These are phyloP conservation scores for Xylaria sp. DNA, from an alignment of 2,329 filamentous ascomycete genomes.

Conservation along the genomic window DNA sequence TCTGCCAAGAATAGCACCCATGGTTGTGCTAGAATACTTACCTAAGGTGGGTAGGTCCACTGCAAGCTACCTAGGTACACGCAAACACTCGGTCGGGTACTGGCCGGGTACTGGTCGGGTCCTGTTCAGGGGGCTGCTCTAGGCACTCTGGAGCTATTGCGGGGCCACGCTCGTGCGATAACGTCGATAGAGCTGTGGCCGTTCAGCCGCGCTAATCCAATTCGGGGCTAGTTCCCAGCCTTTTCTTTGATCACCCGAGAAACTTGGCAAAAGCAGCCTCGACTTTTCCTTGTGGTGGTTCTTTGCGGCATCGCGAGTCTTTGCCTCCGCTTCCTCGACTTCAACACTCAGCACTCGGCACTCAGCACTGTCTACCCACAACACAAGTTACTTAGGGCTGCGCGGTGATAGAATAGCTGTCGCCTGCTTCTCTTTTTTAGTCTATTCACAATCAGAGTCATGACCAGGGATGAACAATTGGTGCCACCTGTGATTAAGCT, in stretches of 20 bases:
- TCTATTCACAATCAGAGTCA: neutral
- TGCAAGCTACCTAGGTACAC: too few relatives aligned
- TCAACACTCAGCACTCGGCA: too few relatives aligned
- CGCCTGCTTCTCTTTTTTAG: neutral
- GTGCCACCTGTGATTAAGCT: slow-evolving; percentile 22
- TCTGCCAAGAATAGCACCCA: too few relatives aligned
- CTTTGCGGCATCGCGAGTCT: slow-evolving; percentile 12
- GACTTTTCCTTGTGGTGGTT: slow-evolving; percentile 25
- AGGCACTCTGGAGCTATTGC: neutral
- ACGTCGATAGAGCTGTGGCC: slow-evolving; percentile 5
- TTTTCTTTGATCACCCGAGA: slow-evolving; percentile 11
- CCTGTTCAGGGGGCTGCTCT: too few relatives aligned
- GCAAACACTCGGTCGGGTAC: too few relatives aligned
- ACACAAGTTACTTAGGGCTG: neutral
- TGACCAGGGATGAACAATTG: slow-evolving; percentile 19
- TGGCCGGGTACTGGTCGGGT: too few relatives aligned
- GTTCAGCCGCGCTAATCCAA: slow-evolving; percentile 10
- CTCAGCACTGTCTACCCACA: neutral
- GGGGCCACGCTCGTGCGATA: neutral
- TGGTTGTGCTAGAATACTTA: too few relatives aligned
- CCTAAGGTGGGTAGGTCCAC: too few relatives aligned
- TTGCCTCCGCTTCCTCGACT: slow-evolving; percentile 6
- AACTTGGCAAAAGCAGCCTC: slow-evolving; percentile 13
- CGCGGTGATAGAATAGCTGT: neutral
- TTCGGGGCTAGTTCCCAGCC: slow-evolving; percentile 7